phyloP scores from a whole-genome alignment of 2,329 filamentous ascomycete genomes.

The Exserohilum rostratum region DNA sequence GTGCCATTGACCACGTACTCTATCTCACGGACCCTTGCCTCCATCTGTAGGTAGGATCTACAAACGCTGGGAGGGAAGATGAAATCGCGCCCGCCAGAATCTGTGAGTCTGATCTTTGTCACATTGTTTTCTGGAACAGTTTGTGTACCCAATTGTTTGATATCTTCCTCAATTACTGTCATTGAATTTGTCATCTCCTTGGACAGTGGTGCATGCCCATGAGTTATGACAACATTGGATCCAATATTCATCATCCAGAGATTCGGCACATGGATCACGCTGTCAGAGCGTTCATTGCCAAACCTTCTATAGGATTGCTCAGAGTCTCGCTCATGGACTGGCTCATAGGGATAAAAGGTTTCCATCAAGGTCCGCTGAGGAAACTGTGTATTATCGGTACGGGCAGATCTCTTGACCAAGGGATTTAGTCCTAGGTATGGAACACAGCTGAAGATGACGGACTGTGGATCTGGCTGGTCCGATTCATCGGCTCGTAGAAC shows the following conservation, averaged over 20 bases:
- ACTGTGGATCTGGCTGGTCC: conserved; percentile 22
- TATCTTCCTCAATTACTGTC: conserved; percentile 26
- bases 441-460: conserved; percentile 40
- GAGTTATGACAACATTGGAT: conserved; percentile 33
- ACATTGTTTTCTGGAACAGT: conserved; percentile 2
- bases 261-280: conserved; percentile 37
- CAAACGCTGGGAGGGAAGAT: conserved; percentile 30
- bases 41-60: conserved; percentile 40
- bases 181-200: conserved; percentile 38
- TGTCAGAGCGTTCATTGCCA: conserved; percentile 18
- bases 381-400: conserved; percentile 18
- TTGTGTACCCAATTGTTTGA: conserved; percentile 13
- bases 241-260: conserved; percentile 43
- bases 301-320: conserved; percentile 40
- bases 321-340: conserved; percentile 35
- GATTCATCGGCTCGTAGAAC: conserved; percentile 38
- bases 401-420: conserved; percentile 1
- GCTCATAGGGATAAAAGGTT: conserved; percentile 41
- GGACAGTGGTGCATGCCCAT: conserved; percentile 29
- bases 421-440: conserved; percentile 34
- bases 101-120: conserved; percentile 29
- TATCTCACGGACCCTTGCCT: conserved; percentile 34
- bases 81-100: conserved; percentile 28
- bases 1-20: not conserved
- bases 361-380: conserved; percentile 39